These are phyloP conservation scores for Coemansia sp. DNA, from an alignment of 192 early-diverging fungal genomes.

Conservation along the genomic window DNA sequence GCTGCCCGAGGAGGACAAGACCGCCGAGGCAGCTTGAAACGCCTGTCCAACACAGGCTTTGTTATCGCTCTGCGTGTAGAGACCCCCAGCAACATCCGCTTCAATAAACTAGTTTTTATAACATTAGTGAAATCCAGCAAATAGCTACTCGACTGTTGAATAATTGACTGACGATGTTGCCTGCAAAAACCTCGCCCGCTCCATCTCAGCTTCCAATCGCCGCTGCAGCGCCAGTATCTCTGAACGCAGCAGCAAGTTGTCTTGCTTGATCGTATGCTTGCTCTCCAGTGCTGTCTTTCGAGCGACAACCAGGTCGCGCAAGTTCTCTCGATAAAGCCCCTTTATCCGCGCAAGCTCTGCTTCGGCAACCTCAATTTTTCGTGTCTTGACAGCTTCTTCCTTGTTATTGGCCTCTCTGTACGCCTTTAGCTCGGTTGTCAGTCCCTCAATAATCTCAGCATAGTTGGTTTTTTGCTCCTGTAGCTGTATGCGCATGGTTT, in stretches of 20 bases:
- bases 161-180: slow-evolving; percentile 16
- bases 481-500: slow-evolving; percentile 55
- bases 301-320: slow-evolving; percentile 46
- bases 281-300: slow-evolving; percentile 43
- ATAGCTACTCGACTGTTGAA: neutral
- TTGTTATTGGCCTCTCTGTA: slow-evolving; percentile 22
- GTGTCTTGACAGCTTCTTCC: slow-evolving; percentile 25
- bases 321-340: slow-evolving; percentile 46
- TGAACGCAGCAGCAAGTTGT: slow-evolving; percentile 47
- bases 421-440: slow-evolving; percentile 35
- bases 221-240: slow-evolving; percentile 52
- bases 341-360: slow-evolving; percentile 43
- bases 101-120: neutral
- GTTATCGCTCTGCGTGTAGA: too few relatives aligned
- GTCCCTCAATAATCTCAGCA: slow-evolving; percentile 48
- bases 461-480: slow-evolving; percentile 52
- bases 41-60: neutral
- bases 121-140: neutral
- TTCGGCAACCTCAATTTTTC: slow-evolving; percentile 38
- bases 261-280: slow-evolving; percentile 52
- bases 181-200: slow-evolving; percentile 43
- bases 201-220: slow-evolving; percentile 53
- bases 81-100: neutral
- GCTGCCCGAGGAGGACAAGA: neutral
- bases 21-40: neutral